Evolutionary conservation across 1,284 basidiomycete species (phyloP), one percentile per base, ranked within the genome.

Genomic region (Cryptococcus neoformans): DNA sequence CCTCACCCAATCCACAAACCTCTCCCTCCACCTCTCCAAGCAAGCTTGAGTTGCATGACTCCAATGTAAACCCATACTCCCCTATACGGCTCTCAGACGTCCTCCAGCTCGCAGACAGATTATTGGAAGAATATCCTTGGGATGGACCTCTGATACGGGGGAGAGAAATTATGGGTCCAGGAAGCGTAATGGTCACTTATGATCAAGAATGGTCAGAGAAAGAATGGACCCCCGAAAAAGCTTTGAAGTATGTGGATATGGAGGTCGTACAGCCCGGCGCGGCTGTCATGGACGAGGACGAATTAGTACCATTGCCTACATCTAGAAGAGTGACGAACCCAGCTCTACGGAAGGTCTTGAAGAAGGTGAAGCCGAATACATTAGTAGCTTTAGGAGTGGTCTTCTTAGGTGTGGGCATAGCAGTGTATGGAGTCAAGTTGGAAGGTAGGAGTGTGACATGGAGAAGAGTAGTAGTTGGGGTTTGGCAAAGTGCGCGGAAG

Each of bases 101-200:
- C 3, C 77, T 78, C 51, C 42, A 55, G 10, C 59, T 73, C 14
- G 68, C 75, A 0, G 72, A 74, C 45, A 52, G 57, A n/a, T 60
- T 79, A 8, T 66, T 70, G 62, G 54, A 46, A 0, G 58, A 67
- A 41, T 72, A 68, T 49, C 76, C 78, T 0, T 74, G 65, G 60
- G 65, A 72, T 45, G 69, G 72, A 6, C 49, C 62, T 1, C 53
- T 52, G 1, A 66, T 79, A 2, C 62, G 66, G 2, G 74, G 72
- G 2, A 49, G 45, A 16, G 72, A 77, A 41, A 67, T 79, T 35
- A 58, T 79, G 59, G 76, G 75, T 0, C 50, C 56, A 1, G 67
- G 67, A 0, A 75, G 73, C 52, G 70, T 71, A 4, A 69, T 78
- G 8, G 47, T 44, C 17, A 78, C 71, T 9, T 79, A 74, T 56